These are phyloP conservation scores for Colletotrichum eleusines DNA, from an alignment of 2,329 filamentous ascomycete species.

Conservation along the genomic window DNA sequence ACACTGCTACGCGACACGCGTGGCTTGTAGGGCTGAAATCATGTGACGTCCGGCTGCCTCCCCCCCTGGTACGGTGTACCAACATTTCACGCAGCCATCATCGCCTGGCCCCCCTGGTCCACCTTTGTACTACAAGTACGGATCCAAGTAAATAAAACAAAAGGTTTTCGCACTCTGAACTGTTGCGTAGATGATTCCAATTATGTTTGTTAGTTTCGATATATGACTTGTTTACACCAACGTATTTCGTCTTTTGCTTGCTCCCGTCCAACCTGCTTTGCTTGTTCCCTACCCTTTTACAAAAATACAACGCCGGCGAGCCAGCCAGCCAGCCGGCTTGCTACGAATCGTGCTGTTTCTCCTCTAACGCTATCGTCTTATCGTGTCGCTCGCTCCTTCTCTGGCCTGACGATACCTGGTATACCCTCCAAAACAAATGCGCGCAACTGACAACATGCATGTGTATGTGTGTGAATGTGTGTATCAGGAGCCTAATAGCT, in stretches of 20 bases:
- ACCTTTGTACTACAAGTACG: background rate
- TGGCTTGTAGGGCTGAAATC: conserved; percentile 37
- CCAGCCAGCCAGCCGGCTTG: conserved; percentile 2
- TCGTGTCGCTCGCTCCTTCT: conserved; percentile 26
- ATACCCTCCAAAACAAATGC: conserved; percentile 35
- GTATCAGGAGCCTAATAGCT: conserved; percentile 26
- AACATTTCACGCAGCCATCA: background rate
- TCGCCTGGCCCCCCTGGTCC: too few relatives aligned
- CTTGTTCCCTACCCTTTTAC: conserved; percentile 16
- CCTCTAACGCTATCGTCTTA: conserved; percentile 37
- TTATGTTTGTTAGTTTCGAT: background rate
- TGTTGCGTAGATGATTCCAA: background rate
- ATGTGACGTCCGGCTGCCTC: conserved; percentile 28
- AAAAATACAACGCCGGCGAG: conserved; percentile 22
- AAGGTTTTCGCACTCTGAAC: background rate
- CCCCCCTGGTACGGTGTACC: too few relatives aligned
- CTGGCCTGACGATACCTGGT: conserved; percentile 35
- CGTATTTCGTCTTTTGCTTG: conserved; percentile 14
- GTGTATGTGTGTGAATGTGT: too few relatives aligned
- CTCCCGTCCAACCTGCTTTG: conserved; percentile 6
- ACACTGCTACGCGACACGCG: background rate
- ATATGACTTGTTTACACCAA: background rate
- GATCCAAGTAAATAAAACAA: background rate
- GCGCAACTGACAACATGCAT: conserved; percentile 27
- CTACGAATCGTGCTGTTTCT: conserved; percentile 8